phyloP scores from a whole-genome alignment of 2,329 filamentous ascomycete genomes.

The Diaporthe eres region DNA sequence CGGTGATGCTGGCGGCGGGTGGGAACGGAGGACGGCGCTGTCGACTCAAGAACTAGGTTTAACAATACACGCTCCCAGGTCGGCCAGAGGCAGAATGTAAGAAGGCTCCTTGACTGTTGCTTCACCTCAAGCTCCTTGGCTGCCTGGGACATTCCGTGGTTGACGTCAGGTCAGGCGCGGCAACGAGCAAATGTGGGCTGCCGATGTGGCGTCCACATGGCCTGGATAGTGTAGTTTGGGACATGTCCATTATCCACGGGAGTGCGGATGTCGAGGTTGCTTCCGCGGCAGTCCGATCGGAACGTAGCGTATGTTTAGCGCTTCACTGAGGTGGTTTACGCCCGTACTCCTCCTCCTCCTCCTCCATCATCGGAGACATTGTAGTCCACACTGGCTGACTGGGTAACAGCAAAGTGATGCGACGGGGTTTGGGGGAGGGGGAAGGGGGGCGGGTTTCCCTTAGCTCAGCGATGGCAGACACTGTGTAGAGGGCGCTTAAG shows the following conservation, averaged over 20 bases:
- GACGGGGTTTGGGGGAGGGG: not conserved
- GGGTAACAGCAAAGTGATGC: not conserved
- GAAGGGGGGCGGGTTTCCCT: not conserved
- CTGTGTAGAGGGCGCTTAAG: not conserved
- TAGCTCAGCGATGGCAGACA: not conserved
- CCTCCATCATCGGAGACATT: not conserved
- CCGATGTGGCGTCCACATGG: constrained; percentile 15
- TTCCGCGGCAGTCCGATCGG: constrained; percentile 23
- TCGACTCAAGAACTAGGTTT: not conserved
- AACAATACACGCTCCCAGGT: not conserved
- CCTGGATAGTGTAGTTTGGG: not conserved
- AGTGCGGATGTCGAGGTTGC: constrained; percentile 22
- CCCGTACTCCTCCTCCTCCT: not conserved
- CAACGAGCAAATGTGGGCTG: constrained; percentile 29
- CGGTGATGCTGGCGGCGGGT: constrained; percentile 7
- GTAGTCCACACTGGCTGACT: not conserved
- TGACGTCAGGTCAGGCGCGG: constrained; percentile 22
- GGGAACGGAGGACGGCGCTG: constrained; percentile 4
- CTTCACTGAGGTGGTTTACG: not conserved
- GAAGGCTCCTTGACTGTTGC: not conserved
- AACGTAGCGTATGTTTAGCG: constrained; percentile 6
- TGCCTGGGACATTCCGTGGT: not conserved
- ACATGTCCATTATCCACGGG: constrained; percentile 6
- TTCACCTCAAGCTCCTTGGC: constrained; percentile 10
- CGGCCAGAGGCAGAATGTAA: not conserved